Percentiles rank a stretch among this genome's conserved stretches.
Conservation (phyloP, 2,329 filamentous ascomycete species). For the Pseudogymnoascus sp. region DNA sequence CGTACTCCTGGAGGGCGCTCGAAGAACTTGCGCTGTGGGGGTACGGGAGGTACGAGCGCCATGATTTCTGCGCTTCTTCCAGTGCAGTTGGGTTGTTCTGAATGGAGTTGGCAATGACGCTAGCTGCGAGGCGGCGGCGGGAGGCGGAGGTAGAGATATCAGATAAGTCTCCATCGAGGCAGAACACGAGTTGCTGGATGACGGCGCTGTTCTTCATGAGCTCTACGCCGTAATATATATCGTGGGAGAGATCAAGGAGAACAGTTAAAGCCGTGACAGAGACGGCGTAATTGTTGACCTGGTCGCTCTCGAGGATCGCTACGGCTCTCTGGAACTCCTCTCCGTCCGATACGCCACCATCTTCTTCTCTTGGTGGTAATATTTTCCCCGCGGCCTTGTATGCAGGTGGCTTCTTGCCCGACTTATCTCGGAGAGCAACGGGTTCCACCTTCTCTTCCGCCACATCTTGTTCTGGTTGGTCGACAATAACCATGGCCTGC, state of each 20-base stretch:
- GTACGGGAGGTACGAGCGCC: conserved; percentile 32
- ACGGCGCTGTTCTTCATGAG: conserved; percentile 49
- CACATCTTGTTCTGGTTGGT: conserved; percentile 30
- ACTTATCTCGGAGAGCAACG: conserved; percentile 29
- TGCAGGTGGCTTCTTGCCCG: conserved; percentile 43
- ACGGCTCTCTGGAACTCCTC: conserved; percentile 42
- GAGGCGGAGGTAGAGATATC: conserved; percentile 1
- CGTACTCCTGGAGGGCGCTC: neutral
- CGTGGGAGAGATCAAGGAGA: conserved; percentile 58
- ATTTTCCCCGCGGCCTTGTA: conserved; percentile 52
- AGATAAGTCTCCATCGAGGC: conserved; percentile 33
- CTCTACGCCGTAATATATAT: conserved; percentile 62
- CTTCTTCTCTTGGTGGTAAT: conserved; percentile 41
- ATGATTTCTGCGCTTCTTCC: conserved; percentile 41
- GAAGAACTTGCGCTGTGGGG: neutral
- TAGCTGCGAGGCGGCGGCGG: conserved; percentile 44
- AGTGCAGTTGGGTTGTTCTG: conserved; percentile 60
- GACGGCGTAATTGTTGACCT: conserved; percentile 17
- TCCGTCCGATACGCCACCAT: conserved; percentile 32
- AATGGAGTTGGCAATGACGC: conserved; percentile 49
- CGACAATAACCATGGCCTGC: conserved; percentile 46
- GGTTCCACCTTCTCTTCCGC: conserved; percentile 18
- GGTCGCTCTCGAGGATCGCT: conserved; percentile 40
- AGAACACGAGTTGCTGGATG: conserved; percentile 48
- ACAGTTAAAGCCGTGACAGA: conserved; percentile 37